Conservation (phyloP, 108 stramenopile genomes). For the Skeletonema tropicum region DNA sequence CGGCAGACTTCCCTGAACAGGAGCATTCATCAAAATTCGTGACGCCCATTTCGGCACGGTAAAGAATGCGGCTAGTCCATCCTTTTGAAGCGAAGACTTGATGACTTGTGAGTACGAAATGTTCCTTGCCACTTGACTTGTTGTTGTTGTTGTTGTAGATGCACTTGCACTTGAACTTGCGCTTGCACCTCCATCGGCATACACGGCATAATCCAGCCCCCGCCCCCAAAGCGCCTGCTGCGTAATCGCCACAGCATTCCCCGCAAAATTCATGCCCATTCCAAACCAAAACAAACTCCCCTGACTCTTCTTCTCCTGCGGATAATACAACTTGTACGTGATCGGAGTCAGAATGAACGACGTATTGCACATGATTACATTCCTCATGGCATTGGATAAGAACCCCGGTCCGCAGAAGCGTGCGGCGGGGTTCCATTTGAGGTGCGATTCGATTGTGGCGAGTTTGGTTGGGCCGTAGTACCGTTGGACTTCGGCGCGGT, state of each 20-base stretch:
- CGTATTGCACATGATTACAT: conserved; percentile 71
- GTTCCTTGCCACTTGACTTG: conserved; percentile 23
- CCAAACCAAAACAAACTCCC: conserved; percentile 73
- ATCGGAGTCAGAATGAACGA: conserved; percentile 73
- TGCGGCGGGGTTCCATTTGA: conserved; percentile 36
- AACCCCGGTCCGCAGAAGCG: conserved; percentile 52
- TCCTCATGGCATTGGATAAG: conserved; percentile 46
- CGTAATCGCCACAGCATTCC: conserved; percentile 78
- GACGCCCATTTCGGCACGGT: conserved; percentile 75
- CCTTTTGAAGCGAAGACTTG: conserved; percentile 45
- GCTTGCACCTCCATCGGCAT: background rate
- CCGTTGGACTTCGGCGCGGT: conserved; percentile 80
- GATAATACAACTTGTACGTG: conserved; percentile 69
- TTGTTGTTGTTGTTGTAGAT: background rate
- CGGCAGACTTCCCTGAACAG: conserved; percentile 68
- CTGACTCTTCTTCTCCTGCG: conserved; percentile 70
- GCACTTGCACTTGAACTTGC: background rate
- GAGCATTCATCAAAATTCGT: conserved; percentile 83
- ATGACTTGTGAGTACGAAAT: conserved; percentile 61
- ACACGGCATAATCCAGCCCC: conserved; percentile 54
- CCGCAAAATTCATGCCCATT: conserved; percentile 73
- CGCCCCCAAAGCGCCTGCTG: conserved; percentile 84
- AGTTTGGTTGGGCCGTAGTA: conserved; percentile 62
- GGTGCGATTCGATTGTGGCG: conserved; percentile 47
- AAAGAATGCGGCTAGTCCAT: conserved; percentile 76